Base-by-base conservation (phyloP, 2,329 filamentous ascomycete genomes). In the Lizonia empirigonia region DNA sequence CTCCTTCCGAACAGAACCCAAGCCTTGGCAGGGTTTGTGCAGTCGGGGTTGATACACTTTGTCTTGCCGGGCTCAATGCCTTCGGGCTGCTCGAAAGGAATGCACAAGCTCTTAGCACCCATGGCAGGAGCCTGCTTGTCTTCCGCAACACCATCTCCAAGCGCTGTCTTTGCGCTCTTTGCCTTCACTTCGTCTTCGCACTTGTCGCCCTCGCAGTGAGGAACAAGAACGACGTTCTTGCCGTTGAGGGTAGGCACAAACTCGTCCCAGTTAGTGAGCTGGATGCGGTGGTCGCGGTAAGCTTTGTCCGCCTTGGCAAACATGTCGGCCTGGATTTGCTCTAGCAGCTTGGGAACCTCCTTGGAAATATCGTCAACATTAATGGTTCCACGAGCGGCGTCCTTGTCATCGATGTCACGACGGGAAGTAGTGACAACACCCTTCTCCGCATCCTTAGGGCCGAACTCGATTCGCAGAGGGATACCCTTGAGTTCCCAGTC, bases 401-500 rank as follows among this genome's bases (percentile, higher is more conserved):
- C 67, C 81, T 97, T 97, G 74, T 88, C 88, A 52, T 80, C 79
- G 30, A 89, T 89, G 73, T 99, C 94, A 66, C 95, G 90, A 67
- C 94, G 90, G 18, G 92, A 90, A 57, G 84, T 90, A 58, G 88
- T 90, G 62, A 97, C 88, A 33, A 92, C 89, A 50, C 88, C 84
- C 71, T 92, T 90, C 59, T 89, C 90, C 10, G 88, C 87, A 71
- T 97, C 94, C 77, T 96, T 96, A 67, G 94, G 93, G 5, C 95
- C 95, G 69, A 96, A 96, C 75, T 99, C 94, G 52, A 99, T 82
- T 53, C 94, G 89, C 29, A 99, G 84, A 37, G 95, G 94, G 33
- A 97, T 89, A 72, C 95, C 94, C 77, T 93, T 95, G 65, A 97
- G 82, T 75, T 99, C 95, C 91, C 91, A 97, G 77, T 99, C 92